Conservation (phyloP, 2,329 filamentous ascomycete species). For the Aspergillus nomiae region DNA sequence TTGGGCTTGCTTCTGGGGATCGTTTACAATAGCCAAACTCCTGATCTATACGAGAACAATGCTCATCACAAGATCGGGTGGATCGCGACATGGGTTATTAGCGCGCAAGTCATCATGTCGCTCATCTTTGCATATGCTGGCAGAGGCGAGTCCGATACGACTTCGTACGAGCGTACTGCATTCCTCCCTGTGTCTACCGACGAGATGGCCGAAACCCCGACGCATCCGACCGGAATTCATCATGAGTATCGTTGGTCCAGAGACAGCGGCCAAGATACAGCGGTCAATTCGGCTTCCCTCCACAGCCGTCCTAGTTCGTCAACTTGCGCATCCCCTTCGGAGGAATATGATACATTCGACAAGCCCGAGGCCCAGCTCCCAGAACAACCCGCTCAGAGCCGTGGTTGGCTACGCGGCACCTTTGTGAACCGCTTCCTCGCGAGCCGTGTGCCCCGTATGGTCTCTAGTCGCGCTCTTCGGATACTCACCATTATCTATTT, state of each 20-base stretch:
- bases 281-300: conserved; percentile 67
- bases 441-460: conserved; percentile 56
- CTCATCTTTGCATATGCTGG: conserved; percentile 64
- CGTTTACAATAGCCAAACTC: conserved; percentile 25
- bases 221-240: conserved; percentile 40
- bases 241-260: conserved; percentile 62
- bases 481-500: conserved; percentile 64
- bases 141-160: conserved; percentile 37
- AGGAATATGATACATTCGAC: conserved; percentile 54
- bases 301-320: conserved; percentile 67
- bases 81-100: conserved; percentile 73
- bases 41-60: conserved; percentile 25
- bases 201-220: conserved; percentile 56
- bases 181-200: conserved; percentile 66
- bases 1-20: conserved; percentile 23
- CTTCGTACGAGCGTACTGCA: conserved; percentile 53
- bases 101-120: conserved; percentile 69
- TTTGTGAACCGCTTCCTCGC: conserved; percentile 56
- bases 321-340: conserved; percentile 49
- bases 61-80: conserved; percentile 52
- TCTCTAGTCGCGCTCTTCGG: conserved; percentile 60
- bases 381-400: conserved; percentile 36
- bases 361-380: conserved; percentile 48
- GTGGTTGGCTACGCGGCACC: conserved; percentile 49
- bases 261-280: conserved; percentile 75